These are phyloP conservation scores for Rhamnella rubrinervis DNA, from an alignment of 331 rosid species.

Conservation along the genomic window DNA sequence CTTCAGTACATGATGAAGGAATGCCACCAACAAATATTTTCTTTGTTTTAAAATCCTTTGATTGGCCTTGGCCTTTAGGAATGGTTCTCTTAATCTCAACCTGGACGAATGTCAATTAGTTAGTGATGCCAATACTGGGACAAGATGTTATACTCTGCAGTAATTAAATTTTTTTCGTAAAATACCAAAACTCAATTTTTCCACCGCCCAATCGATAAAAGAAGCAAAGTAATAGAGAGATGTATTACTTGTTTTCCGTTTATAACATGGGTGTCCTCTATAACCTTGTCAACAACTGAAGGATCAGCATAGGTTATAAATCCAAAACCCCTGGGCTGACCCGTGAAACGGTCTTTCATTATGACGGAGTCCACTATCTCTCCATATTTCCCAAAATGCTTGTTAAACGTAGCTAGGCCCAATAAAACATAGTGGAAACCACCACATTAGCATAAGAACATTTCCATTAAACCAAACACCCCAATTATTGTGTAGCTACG, in stretches of 20 bases:
- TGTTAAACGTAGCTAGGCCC: slow-evolving; percentile 38
- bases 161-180: neutral
- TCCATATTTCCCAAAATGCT: slow-evolving; percentile 58
- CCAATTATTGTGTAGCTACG: neutral
- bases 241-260: slow-evolving; percentile 50
- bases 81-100: slow-evolving; percentile 40
- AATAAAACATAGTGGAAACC: slow-evolving; percentile 1
- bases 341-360: slow-evolving; percentile 27
- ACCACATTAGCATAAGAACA: slow-evolving; percentile 10
- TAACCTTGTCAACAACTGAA: slow-evolving; percentile 56
- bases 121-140: neutral
- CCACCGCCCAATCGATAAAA: neutral
- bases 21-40: slow-evolving; percentile 69
- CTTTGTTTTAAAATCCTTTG: slow-evolving; percentile 58
- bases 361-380: slow-evolving; percentile 55
- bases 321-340: slow-evolving; percentile 58
- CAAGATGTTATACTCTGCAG: neutral
- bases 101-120: slow-evolving; percentile 15
- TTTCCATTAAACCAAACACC: neutral
- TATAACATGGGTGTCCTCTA: slow-evolving; percentile 50
- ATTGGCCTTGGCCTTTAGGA: slow-evolving; percentile 63
- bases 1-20: slow-evolving; percentile 53
- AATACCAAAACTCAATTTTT: neutral
- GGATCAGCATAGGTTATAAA: slow-evolving; percentile 65
- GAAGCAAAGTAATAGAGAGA: neutral